Evolutionary conservation across 108 stramenopile genomes (phyloP).

Genomic region (Pseudonitzschia multiseries): DNA sequence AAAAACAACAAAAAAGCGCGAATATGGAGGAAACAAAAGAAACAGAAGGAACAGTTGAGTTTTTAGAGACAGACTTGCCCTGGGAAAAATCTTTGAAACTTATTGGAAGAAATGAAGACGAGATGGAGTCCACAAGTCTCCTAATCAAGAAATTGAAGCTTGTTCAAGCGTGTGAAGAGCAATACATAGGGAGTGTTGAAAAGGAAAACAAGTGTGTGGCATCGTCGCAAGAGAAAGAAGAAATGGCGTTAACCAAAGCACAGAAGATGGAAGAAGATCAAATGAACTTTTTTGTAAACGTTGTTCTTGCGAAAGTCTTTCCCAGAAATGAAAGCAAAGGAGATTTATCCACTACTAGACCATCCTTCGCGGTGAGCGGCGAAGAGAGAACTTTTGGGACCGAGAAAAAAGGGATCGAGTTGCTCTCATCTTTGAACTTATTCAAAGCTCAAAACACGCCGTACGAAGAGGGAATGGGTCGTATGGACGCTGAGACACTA

Average conservation of each 20-base stretch:
- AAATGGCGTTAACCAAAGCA: slow-evolving; percentile 45
- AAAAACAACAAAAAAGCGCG: slow-evolving; percentile 3
- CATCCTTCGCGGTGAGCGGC: background rate
- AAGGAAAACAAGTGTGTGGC: slow-evolving; percentile 52
- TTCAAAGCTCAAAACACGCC: slow-evolving; percentile 22
- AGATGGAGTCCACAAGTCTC: slow-evolving; percentile 13
- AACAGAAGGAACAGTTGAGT: background rate
- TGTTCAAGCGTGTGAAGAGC: slow-evolving; percentile 29
- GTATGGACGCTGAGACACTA: slow-evolving; percentile 66
- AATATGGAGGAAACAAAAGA: background rate
- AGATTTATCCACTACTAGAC: background rate
- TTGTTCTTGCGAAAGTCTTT: slow-evolving; percentile 9
- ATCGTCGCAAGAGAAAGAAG: slow-evolving; percentile 47
- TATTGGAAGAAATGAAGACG: slow-evolving; percentile 11
- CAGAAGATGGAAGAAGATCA: slow-evolving; percentile 58
- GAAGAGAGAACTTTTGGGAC: slow-evolving; percentile 1
- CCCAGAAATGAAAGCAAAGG: slow-evolving; percentile 3
- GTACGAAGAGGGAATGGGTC: slow-evolving; percentile 61
- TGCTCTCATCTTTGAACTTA: slow-evolving; percentile 19
- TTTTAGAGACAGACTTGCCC: slow-evolving; percentile 1
- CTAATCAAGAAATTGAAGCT: slow-evolving; percentile 33
- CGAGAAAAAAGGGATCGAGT: slow-evolving; percentile 30
- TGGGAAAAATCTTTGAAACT: slow-evolving; percentile 28
- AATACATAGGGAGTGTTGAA: slow-evolving; percentile 43
- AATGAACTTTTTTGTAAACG: slow-evolving; percentile 43